These are phyloP conservation scores for Discostella stelligeroides DNA, from an alignment of 108 stramenopile genomes.

Conservation along the genomic window DNA sequence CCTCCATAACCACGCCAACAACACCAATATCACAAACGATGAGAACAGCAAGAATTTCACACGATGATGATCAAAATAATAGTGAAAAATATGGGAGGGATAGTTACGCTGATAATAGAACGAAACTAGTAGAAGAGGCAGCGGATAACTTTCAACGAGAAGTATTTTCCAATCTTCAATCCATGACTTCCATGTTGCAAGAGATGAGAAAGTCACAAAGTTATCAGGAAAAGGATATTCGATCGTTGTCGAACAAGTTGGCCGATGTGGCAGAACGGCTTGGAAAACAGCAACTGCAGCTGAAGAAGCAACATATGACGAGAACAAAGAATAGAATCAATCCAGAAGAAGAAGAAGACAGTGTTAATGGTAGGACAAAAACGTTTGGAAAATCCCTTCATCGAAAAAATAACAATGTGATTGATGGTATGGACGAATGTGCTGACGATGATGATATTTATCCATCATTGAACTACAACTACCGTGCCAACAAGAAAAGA, in stretches of 20 bases:
- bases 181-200: background rate
- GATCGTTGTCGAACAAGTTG: background rate
- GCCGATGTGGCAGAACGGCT: background rate
- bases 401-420: background rate
- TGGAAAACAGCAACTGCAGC: background rate
- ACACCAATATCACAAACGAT: background rate
- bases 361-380: background rate
- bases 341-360: background rate
- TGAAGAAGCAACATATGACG: background rate
- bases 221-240: background rate
- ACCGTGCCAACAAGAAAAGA: background rate
- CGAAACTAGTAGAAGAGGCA: background rate
- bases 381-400: background rate
- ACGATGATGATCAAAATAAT: background rate
- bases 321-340: too few species aligned
- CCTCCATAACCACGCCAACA: background rate
- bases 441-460: background rate
- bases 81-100: background rate
- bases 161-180: background rate
- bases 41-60: background rate
- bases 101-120: background rate
- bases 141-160: background rate
- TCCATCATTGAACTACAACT: too few species aligned
- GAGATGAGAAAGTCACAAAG: conserved; percentile 1
- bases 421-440: background rate